Percentiles rank a stretch among this genome's conserved stretches.
Conservation (phyloP, 805 yeast species). For the Ogataea methylovora region DNA sequence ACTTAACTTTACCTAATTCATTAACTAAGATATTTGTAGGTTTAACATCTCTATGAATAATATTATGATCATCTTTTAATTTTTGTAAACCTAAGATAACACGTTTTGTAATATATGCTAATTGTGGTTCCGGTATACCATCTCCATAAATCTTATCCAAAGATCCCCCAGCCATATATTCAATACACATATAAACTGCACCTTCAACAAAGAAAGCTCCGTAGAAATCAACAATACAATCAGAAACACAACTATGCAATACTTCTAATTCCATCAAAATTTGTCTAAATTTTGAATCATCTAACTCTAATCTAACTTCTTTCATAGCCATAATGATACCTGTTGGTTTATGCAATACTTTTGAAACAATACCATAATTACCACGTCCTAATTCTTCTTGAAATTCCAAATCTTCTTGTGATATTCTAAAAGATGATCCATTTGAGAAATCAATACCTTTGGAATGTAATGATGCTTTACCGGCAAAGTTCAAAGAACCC, state of each 20-base stretch:
- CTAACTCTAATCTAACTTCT: slow-evolving; percentile 88
- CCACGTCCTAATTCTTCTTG: slow-evolving; percentile 91
- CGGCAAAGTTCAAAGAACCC: slow-evolving; percentile 86
- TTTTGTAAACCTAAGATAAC: slow-evolving; percentile 77
- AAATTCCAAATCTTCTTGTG: slow-evolving; percentile 75
- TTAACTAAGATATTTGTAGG: slow-evolving; percentile 90
- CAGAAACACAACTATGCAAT: slow-evolving; percentile 83
- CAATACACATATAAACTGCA: slow-evolving; percentile 97
- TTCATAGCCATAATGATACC: slow-evolving; percentile 95
- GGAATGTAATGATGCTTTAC: slow-evolving; percentile 87
- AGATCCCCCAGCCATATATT: slow-evolving; percentile 95
- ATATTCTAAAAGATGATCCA: slow-evolving; percentile 81
- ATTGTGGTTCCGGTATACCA: slow-evolving; percentile 69
- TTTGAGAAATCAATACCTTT: slow-evolving; percentile 86
- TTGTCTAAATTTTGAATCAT: slow-evolving; percentile 89
- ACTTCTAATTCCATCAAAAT: slow-evolving; percentile 95
- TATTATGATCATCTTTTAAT: slow-evolving; percentile 83
- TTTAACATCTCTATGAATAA: slow-evolving; percentile 93
- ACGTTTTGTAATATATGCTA: slow-evolving; percentile 73
- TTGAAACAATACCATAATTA: slow-evolving; percentile 92
- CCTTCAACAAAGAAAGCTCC: slow-evolving; percentile 98
- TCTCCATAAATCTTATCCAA: slow-evolving; percentile 75
- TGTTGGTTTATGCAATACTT: slow-evolving; percentile 89
- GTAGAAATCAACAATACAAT: slow-evolving; percentile 89
- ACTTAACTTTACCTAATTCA: slow-evolving; percentile 70